These are phyloP conservation scores for Kentomonas sorsogonicus DNA, from an alignment of 208 protist genomes.

Conservation along the genomic window DNA sequence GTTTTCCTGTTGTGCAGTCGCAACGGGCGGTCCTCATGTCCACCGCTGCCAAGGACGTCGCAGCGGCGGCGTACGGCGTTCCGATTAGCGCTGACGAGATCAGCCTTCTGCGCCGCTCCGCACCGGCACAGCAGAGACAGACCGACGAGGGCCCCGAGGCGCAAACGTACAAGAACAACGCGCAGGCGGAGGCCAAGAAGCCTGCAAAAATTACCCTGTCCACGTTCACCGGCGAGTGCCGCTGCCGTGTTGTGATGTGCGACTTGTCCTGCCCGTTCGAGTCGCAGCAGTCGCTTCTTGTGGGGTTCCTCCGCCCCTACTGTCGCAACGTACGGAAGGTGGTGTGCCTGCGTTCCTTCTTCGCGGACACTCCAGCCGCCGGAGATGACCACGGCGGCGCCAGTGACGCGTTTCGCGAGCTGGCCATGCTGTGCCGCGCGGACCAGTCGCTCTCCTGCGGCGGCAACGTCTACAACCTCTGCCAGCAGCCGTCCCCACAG, in stretches of 20 bases:
- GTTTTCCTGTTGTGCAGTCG: conserved; percentile 67
- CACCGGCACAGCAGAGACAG: conserved; percentile 40
- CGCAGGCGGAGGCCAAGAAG: conserved; percentile 79
- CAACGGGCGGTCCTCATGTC: conserved; percentile 21
- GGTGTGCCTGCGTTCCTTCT: conserved; percentile 65
- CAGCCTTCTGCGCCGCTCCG: conserved; percentile 50
- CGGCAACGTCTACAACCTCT: conserved; percentile 59
- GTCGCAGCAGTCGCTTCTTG: conserved; percentile 45
- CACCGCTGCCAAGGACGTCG: conserved; percentile 30
- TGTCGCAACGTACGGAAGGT: conserved; percentile 78
- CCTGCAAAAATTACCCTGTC: conserved; percentile 62
- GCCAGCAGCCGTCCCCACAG: too few species aligned
- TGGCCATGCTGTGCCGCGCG: conserved; percentile 65
- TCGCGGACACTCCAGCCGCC: too few species aligned
- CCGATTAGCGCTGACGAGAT: conserved; percentile 76
- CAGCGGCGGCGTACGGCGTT: conserved; percentile 72
- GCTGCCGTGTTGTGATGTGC: conserved; percentile 54
- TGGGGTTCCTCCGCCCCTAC: conserved; percentile 48
- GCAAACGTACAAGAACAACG: conserved; percentile 66
- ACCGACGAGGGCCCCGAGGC: conserved; percentile 55
- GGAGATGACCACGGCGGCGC: too few species aligned
- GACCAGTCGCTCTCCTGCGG: conserved; percentile 79
- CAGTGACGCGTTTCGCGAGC: conserved; percentile 39
- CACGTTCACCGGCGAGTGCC: conserved; percentile 18
- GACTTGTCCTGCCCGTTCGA: conserved; percentile 77